Evolutionary conservation across 2,329 filamentous ascomycete species (phyloP).

Genomic region (Chaetoscypha palmicola): DNA sequence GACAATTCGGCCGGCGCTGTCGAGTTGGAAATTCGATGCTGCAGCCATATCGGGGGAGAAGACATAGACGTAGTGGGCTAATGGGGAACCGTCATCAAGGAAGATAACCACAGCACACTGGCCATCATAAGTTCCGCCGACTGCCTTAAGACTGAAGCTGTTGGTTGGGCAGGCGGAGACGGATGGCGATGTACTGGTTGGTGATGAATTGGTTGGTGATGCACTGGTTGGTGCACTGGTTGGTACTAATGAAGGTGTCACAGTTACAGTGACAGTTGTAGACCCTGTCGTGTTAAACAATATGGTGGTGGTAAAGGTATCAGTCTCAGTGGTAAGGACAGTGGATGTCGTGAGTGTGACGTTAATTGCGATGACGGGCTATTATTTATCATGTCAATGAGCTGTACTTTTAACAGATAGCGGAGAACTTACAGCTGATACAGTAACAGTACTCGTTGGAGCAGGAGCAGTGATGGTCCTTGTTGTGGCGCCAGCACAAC

Average conservation of each 20-base stretch:
- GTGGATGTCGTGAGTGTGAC: not conserved
- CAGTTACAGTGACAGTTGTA: no score
- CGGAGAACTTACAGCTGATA: not conserved
- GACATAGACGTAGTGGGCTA: not conserved
- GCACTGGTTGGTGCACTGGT: not conserved
- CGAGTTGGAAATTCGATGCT: not conserved
- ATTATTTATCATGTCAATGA: no score
- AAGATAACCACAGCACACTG: not conserved
- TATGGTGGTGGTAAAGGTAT: not conserved
- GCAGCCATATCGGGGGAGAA: not conserved
- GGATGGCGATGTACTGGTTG: not conserved
- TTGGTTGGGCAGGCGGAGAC: not conserved
- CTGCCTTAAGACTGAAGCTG: not conserved
- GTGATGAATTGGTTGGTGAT: not conserved
- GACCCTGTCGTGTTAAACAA: no score
- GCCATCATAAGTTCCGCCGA: not conserved
- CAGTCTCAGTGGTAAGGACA: not conserved
- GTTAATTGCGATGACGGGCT: no score
- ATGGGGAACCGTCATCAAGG: not conserved
- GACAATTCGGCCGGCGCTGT: not conserved
- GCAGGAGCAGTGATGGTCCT: conserved; percentile 4
- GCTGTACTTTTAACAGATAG: no score
- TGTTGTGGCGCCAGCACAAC: conserved; percentile 11
- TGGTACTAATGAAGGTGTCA: no score
- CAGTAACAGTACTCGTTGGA: conserved; percentile 1